Percentiles rank a stretch among this genome's conserved stretches.
These are phyloP conservation scores for Perkinsus chesapeaki DNA, from an alignment of 169 alveolate species.

Conservation along the genomic window DNA sequence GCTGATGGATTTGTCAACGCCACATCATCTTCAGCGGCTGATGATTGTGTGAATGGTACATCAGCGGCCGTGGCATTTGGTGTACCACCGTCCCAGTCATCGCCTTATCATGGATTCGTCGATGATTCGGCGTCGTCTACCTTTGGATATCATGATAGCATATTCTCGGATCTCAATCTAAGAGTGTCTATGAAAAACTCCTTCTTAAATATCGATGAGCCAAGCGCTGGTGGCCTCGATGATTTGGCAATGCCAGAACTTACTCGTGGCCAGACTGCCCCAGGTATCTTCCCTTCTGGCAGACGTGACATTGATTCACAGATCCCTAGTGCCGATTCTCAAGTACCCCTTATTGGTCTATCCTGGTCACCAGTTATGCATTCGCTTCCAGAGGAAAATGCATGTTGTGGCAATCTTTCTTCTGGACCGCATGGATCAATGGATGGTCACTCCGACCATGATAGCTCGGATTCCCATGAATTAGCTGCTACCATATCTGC, in stretches of 20 bases:
- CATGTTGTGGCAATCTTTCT: neutral
- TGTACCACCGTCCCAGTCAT: too few species aligned
- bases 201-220: neutral
- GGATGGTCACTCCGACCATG: neutral
- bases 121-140: neutral
- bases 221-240: neutral
- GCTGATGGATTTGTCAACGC: too few species aligned
- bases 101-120: neutral
- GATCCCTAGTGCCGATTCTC: neutral
- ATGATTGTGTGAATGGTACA: too few species aligned
- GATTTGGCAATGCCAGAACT: neutral
- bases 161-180: neutral
- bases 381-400: neutral
- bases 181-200: neutral
- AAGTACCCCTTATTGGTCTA: neutral
- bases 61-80: too few species aligned
- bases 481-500: neutral
- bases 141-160: neutral
- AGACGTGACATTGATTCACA: neutral
- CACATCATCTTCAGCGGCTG: too few species aligned
- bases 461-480: neutral
- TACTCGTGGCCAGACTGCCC: neutral
- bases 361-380: neutral
- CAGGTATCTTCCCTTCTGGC: neutral
- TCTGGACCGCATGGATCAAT: neutral